phyloP scores from a whole-genome alignment of 305 asterid species.

The Ajuga reptans region DNA sequence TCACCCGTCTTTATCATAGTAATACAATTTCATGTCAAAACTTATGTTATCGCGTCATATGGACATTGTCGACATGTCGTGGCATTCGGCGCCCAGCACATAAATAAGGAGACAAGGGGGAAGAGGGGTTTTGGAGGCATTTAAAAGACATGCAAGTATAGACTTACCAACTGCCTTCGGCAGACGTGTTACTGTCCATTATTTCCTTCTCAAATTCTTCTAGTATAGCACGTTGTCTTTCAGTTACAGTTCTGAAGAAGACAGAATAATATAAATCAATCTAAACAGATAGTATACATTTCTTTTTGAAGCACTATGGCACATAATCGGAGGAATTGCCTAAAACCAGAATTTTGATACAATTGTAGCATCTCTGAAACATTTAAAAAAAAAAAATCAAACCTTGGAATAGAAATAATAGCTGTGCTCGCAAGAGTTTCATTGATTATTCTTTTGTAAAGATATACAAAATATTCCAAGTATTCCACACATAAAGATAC shows the following conservation, averaged over 20 bases:
- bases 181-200: conserved; percentile 27
- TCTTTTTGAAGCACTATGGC: conserved; percentile 11
- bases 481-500: neutral
- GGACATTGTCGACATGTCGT: neutral
- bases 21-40: neutral
- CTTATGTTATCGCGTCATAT: neutral
- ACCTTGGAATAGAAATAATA: neutral
- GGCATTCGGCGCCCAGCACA: neutral
- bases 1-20: neutral
- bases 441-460: neutral
- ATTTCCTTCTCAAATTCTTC: conserved; percentile 86
- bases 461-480: neutral
- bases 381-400: neutral
- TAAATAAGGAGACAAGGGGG: neutral
- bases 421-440: neutral
- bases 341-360: neutral
- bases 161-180: conserved; percentile 58
- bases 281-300: neutral
- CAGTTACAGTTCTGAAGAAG: conserved; percentile 45
- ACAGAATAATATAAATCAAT: neutral
- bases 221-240: conserved; percentile 62
- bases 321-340: neutral
- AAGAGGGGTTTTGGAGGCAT: neutral
- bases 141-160: conserved; percentile 6
- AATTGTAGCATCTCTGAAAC: neutral